Evolutionary conservation across 2,329 filamentous ascomycete genomes (phyloP).

Genomic region (Trichoderma sp.): DNA sequence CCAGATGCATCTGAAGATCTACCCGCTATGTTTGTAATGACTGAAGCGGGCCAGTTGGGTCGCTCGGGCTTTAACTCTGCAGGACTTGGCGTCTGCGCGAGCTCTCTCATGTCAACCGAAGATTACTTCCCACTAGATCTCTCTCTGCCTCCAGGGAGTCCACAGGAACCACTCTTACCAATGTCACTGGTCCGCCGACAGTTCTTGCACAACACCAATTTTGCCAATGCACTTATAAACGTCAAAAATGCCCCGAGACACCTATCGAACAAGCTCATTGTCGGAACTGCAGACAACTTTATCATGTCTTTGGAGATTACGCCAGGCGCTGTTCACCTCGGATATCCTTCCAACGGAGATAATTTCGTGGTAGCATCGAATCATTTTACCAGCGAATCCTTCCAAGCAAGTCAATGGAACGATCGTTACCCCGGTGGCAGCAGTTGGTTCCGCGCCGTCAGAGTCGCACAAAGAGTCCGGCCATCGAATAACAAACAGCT

Average conservation of each 20-base stretch:
- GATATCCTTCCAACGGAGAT: not conserved
- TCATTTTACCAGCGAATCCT: constrained; percentile 15
- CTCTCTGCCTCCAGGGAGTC: not conserved
- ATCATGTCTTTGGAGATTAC: not conserved
- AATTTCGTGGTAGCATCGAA: not conserved
- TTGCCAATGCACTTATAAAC: constrained; percentile 11
- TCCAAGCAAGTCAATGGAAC: constrained; percentile 7
- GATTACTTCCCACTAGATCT: constrained; percentile 15
- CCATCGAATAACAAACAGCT: not conserved
- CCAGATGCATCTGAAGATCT: constrained; percentile 15
- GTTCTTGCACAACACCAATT: constrained; percentile 14
- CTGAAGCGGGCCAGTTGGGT: not conserved
- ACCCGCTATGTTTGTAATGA: not conserved
- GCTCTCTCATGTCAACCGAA: constrained; percentile 21
- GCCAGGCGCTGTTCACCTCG: not conserved
- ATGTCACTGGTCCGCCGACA: constrained; percentile 17
- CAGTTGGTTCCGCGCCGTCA: constrained; percentile 18
- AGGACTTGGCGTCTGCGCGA: constrained; percentile 15
- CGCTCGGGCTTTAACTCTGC: constrained; percentile 18
- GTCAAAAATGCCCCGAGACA: constrained; percentile 19
- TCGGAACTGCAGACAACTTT: constrained; percentile 19
- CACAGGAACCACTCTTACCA: constrained; percentile 7
- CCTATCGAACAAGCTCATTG: constrained; percentile 17
- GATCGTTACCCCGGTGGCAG: constrained; percentile 19
- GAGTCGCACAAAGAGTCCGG: not conserved